These are phyloP conservation scores for Aspergillus texensis DNA, from an alignment of 2,329 filamentous ascomycete genomes.

Conservation along the genomic window DNA sequence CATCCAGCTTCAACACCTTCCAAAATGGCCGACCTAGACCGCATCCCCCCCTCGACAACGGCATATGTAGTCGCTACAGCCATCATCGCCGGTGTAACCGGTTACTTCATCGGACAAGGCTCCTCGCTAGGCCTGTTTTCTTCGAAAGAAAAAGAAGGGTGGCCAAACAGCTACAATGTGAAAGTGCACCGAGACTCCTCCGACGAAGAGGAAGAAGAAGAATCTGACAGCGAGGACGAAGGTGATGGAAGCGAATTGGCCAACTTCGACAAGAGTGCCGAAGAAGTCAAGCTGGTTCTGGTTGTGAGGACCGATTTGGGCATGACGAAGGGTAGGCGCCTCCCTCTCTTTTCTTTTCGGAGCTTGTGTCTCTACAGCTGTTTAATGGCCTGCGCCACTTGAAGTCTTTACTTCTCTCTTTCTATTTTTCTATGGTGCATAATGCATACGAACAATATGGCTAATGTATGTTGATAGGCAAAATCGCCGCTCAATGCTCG, in stretches of 20 bases:
- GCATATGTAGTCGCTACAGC: slow-evolving; percentile 72
- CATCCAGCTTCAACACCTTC: not conserved
- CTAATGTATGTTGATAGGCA: slow-evolving; percentile 61
- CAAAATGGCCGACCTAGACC: slow-evolving; percentile 42
- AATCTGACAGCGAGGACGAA: slow-evolving; percentile 69
- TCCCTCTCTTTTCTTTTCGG: slow-evolving; percentile 5
- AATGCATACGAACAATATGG: not conserved
- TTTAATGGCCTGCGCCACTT: not conserved
- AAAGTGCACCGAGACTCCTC: slow-evolving; percentile 48
- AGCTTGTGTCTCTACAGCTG: not conserved
- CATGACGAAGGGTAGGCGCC: slow-evolving; percentile 85
- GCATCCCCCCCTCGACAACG: slow-evolving; percentile 54
- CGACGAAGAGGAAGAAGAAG: slow-evolving; percentile 55
- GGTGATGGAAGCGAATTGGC: slow-evolving; percentile 55
- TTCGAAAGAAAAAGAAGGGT: slow-evolving; percentile 48
- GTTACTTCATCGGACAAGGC: slow-evolving; percentile 71
- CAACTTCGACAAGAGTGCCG: slow-evolving; percentile 56
- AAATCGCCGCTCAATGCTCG: slow-evolving; percentile 93
- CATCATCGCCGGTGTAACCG: slow-evolving; percentile 72
- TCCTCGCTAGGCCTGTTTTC: slow-evolving; percentile 74
- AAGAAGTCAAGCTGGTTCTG: slow-evolving; percentile 93
- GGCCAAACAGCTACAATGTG: slow-evolving; percentile 58
- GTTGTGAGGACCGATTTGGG: slow-evolving; percentile 92
- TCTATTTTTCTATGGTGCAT: not conserved
- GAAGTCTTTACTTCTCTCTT: slow-evolving; percentile 4